Evolutionary conservation across 169 alveolate genomes (phyloP).

Genomic region (Plasmodium fragile): DNA sequence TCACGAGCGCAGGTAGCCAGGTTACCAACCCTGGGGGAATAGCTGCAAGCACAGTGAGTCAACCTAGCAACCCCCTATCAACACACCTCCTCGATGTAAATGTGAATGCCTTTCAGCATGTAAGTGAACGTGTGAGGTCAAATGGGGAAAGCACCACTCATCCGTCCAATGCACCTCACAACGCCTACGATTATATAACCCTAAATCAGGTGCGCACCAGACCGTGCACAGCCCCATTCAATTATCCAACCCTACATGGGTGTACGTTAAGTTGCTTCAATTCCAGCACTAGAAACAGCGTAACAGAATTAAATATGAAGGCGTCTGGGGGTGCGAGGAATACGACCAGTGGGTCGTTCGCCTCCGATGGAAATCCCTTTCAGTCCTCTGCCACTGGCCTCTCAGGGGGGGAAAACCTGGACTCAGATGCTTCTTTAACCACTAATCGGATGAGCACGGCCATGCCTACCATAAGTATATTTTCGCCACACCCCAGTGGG

Average conservation of each 20-base stretch:
- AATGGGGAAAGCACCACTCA: background rate
- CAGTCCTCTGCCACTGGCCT: background rate
- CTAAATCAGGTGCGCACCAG: background rate
- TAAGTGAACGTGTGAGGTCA: background rate
- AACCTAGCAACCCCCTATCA: background rate
- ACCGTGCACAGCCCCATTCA: background rate
- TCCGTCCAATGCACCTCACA: background rate
- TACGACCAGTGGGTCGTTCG: background rate
- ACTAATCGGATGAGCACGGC: background rate
- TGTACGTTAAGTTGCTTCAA: background rate
- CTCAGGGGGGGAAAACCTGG: background rate
- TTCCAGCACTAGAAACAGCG: background rate
- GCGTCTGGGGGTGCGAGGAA: background rate
- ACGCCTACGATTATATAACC: constrained; percentile 2
- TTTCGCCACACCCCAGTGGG: background rate
- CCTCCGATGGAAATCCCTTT: background rate
- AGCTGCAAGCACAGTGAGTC: background rate
- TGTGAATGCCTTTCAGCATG: background rate
- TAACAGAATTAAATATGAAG: background rate
- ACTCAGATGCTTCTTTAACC: background rate
- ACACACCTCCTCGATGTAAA: background rate
- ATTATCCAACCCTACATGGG: constrained; percentile 14
- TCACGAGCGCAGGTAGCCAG: background rate
- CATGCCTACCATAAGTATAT: background rate
- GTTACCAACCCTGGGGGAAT: background rate